These are phyloP conservation scores for Acacia concinna DNA, from an alignment of 331 rosid species.

Conservation along the genomic window DNA sequence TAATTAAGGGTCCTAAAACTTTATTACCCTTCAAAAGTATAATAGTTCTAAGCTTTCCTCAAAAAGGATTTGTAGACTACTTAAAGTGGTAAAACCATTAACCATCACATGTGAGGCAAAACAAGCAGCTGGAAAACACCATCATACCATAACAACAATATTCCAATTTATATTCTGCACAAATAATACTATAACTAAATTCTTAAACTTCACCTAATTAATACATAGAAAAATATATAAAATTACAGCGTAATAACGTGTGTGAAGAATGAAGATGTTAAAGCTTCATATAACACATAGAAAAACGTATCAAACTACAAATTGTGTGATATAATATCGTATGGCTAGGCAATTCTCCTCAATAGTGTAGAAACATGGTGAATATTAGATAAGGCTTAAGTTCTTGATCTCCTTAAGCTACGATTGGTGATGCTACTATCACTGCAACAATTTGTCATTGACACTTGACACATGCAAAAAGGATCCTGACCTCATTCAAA, in stretches of 20 bases:
- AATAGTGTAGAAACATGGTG: too few species aligned
- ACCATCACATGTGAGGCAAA: not conserved
- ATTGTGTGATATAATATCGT: too few species aligned
- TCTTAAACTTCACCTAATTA: not conserved
- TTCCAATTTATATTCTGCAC: not conserved
- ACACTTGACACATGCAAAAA: too few species aligned
- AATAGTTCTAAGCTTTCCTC: slow-evolving; percentile 19
- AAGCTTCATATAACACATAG: not conserved
- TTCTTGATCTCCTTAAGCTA: too few species aligned
- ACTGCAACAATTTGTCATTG: too few species aligned
- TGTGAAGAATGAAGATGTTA: not conserved
- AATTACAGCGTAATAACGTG: not conserved
- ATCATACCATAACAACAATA: not conserved
- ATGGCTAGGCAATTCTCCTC: too few species aligned
- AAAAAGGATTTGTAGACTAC: slow-evolving; percentile 9
- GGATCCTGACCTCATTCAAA: too few species aligned
- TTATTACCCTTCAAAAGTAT: slow-evolving; percentile 22
- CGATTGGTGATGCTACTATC: too few species aligned
- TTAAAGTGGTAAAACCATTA: not conserved
- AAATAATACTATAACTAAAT: not conserved
- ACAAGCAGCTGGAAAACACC: not conserved
- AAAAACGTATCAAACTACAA: too few species aligned
- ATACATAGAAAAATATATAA: not conserved
- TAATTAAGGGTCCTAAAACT: slow-evolving; percentile 22
- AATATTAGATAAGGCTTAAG: too few species aligned